phyloP scores from a whole-genome alignment of 352 stramenopile species.

The Pythium plurisporium region DNA sequence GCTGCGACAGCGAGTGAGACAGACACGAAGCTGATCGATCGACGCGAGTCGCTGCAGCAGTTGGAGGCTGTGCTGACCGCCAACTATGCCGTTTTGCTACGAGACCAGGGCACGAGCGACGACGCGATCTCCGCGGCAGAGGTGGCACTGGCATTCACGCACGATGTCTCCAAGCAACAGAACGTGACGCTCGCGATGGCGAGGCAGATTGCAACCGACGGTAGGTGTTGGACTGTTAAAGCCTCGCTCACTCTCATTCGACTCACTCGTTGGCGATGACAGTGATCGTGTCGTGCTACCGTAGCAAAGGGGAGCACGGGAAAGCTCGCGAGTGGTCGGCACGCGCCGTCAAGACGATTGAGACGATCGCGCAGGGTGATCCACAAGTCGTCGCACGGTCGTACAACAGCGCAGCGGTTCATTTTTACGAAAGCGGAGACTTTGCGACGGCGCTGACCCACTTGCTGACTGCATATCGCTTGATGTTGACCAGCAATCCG shows the following conservation, averaged over 20 bases:
- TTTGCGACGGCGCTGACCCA: slow-evolving; percentile 25
- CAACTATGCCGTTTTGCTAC: slow-evolving; percentile 47
- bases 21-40: not conserved
- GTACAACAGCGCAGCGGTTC: slow-evolving; percentile 38
- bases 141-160: slow-evolving; percentile 22
- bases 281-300: slow-evolving; percentile 6
- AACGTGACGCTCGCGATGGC: not conserved
- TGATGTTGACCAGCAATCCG: not conserved
- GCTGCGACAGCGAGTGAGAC: not conserved
- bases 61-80: slow-evolving; percentile 30
- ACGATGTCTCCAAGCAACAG: not conserved
- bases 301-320: not conserved
- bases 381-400: slow-evolving; percentile 26
- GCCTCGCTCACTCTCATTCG: not conserved
- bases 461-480: slow-evolving; percentile 35
- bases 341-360: not conserved
- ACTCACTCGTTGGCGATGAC: too few relatives aligned
- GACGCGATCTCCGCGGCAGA: slow-evolving; percentile 32
- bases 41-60: not conserved
- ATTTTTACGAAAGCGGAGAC: slow-evolving; percentile 28
- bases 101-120: slow-evolving; percentile 26
- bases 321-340: not conserved
- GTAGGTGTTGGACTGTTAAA: not conserved
- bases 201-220: slow-evolving; percentile 2
- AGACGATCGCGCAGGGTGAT: not conserved